Percentiles rank a stretch among this genome's conserved stretches.
Evolutionary conservation across 371 early-diverging fungal species (phyloP).

Genomic region (Smittium culicis): DNA sequence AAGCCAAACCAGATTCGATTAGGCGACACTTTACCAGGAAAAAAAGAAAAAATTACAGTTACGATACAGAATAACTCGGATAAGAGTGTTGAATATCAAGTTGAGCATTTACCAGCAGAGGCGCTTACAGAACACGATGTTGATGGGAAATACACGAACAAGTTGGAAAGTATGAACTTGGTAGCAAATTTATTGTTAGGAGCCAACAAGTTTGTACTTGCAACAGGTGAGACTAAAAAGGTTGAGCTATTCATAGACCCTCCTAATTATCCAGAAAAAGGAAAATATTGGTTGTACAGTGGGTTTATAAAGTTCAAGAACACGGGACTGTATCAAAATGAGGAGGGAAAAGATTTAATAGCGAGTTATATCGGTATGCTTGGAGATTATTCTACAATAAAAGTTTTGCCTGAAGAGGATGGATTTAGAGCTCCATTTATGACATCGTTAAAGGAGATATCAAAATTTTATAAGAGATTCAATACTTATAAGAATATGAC

Average conservation of each 20-base stretch:
- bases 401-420: constrained; percentile 5
- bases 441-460: neutral
- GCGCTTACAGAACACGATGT: constrained; percentile 5
- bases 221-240: constrained; percentile 3
- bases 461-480: neutral
- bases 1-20: constrained; percentile 8
- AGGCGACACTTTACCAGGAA: constrained; percentile 6
- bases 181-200: neutral
- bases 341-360: neutral
- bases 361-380: constrained; percentile 3
- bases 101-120: neutral
- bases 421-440: too few species aligned
- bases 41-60: neutral
- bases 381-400: constrained; percentile 6
- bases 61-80: neutral
- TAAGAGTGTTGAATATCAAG: neutral
- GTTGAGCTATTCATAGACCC: neutral
- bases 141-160: constrained; percentile 1
- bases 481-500: neutral
- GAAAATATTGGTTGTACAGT: constrained; percentile 9
- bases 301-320: constrained; percentile 7
- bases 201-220: neutral
- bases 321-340: neutral
- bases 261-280: neutral
- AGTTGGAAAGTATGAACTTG: neutral